Evolutionary conservation across 805 yeast species (phyloP).

Genomic region (Saccharomyces mikatae): DNA sequence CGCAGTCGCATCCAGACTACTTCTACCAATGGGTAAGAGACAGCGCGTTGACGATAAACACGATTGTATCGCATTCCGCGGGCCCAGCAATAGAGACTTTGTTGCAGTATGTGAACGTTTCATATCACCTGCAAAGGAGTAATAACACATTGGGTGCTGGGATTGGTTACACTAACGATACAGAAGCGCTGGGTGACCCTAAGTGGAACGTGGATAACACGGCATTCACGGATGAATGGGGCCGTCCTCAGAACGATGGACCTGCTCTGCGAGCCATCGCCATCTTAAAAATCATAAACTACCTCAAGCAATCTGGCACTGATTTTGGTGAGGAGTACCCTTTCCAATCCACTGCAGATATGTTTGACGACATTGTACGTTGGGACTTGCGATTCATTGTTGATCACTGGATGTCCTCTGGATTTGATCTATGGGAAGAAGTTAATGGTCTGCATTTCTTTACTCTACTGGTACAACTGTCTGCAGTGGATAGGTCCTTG

Average conservation of each 20-base stretch:
- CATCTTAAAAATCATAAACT: conserved; percentile 38
- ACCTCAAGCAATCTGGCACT: background rate
- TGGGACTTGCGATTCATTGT: conserved; percentile 64
- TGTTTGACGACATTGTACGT: conserved; percentile 48
- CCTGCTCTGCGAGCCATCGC: conserved; percentile 77
- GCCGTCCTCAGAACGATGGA: conserved; percentile 93
- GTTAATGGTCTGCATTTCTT: conserved; percentile 67
- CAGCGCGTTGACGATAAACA: conserved; percentile 68
- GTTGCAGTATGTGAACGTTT: conserved; percentile 56
- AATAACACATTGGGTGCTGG: conserved; percentile 59
- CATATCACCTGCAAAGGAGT: conserved; percentile 52
- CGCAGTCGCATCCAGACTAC: conserved; percentile 63
- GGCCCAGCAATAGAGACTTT: conserved; percentile 27
- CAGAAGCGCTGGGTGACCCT: conserved; percentile 79
- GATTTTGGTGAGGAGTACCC: background rate
- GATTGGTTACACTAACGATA: conserved; percentile 28
- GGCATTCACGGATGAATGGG: conserved; percentile 67
- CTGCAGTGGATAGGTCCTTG: conserved; percentile 38
- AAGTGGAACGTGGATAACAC: conserved; percentile 64
- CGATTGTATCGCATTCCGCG: conserved; percentile 38
- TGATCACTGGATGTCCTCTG: conserved; percentile 50
- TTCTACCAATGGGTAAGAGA: conserved; percentile 89
- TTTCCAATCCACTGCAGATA: conserved; percentile 16
- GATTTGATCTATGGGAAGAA: conserved; percentile 96
- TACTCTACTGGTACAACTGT: conserved; percentile 66